Evolutionary conservation across 1,284 basidiomycete species (phyloP).

Genomic region (Sutorius eximius): DNA sequence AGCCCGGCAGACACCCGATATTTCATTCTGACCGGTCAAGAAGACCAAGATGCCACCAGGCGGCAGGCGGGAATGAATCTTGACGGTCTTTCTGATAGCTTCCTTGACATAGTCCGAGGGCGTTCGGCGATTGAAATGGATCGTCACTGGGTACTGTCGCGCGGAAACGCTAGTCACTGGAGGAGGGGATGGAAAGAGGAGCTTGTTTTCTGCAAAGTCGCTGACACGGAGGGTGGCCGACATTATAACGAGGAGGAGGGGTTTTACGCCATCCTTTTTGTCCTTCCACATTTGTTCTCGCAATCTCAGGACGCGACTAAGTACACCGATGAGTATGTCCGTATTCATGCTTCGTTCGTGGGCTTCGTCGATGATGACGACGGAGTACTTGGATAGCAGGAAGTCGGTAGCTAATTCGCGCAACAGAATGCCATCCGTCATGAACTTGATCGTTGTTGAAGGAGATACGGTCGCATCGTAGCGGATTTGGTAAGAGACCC

Average conservation of each 20-base stretch:
- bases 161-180: constrained; percentile 89
- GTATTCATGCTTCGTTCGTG: constrained; percentile 99
- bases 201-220: constrained; percentile 89
- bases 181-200: constrained; percentile 80
- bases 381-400: constrained; percentile 86
- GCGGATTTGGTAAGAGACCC: constrained; percentile 95
- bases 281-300: constrained; percentile 88
- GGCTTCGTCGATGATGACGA: constrained; percentile 96
- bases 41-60: constrained; percentile 96
- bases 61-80: constrained; percentile 91
- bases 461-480: constrained; percentile 93
- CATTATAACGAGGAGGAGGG: constrained; percentile 96
- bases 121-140: constrained; percentile 92
- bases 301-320: constrained; percentile 88
- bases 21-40: constrained; percentile 99
- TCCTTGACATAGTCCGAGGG: constrained; percentile 87
- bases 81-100: constrained; percentile 86
- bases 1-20: constrained; percentile 83
- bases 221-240: constrained; percentile 94
- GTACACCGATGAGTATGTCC: constrained; percentile 93
- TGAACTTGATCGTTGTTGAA: constrained; percentile 95
- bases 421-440: constrained; percentile 98
- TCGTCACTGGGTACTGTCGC: constrained; percentile 92
- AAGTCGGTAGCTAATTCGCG: constrained; percentile 94
- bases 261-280: constrained; percentile 55